Evolutionary conservation across 257 asterid genomes (phyloP).

Genomic region (Linaria vulgaris): DNA sequence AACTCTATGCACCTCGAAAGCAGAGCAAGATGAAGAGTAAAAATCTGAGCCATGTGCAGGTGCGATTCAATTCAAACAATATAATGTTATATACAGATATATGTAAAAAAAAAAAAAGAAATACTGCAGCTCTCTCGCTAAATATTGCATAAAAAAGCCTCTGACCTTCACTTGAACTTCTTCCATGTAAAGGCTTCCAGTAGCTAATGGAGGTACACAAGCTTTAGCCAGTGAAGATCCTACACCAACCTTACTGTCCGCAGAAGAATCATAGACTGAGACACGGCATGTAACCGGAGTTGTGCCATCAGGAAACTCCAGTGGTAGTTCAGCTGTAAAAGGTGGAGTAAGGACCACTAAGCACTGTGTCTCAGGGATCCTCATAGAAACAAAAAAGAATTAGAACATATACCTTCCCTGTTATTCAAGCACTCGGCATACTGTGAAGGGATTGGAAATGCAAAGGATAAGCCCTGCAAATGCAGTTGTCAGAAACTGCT

Average conservation of each 20-base stretch:
- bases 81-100: neutral
- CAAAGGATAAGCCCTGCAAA: slow-evolving; percentile 79
- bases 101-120: neutral
- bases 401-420: slow-evolving; percentile 32
- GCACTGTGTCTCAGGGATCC: slow-evolving; percentile 8
- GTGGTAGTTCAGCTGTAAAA: slow-evolving; percentile 66
- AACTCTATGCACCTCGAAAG: neutral
- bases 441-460: slow-evolving; percentile 78
- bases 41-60: neutral
- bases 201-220: slow-evolving; percentile 65
- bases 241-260: slow-evolving; percentile 70
- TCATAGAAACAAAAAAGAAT: slow-evolving; percentile 11
- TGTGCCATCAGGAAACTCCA: slow-evolving; percentile 90
- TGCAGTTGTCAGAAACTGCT: slow-evolving; percentile 15
- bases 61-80: neutral
- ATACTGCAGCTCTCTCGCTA: neutral
- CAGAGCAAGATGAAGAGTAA: neutral
- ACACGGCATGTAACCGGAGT: slow-evolving; percentile 88
- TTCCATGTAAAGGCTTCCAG: slow-evolving; percentile 89
- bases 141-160: slow-evolving; percentile 2
- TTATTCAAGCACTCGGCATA: slow-evolving; percentile 64
- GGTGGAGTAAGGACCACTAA: slow-evolving; percentile 16
- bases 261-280: slow-evolving; percentile 62
- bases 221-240: slow-evolving; percentile 76
- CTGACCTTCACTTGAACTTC: slow-evolving; percentile 75